phyloP scores from a whole-genome alignment of 1,284 basidiomycete species.

The Cryptococcus sp. region DNA sequence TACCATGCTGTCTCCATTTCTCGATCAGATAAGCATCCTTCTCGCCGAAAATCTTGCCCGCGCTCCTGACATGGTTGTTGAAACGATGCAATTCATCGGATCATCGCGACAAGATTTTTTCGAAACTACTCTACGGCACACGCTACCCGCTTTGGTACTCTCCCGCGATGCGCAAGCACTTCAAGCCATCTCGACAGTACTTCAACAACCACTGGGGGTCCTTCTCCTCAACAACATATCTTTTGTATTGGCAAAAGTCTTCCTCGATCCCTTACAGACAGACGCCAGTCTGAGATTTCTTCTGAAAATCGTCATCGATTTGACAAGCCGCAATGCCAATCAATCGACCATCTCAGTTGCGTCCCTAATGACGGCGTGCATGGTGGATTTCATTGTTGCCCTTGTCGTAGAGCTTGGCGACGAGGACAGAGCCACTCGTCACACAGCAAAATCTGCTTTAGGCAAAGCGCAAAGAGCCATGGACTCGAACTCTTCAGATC shows the following conservation, averaged over 20 bases:
- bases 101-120: conserved; percentile 62
- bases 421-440: conserved; percentile 52
- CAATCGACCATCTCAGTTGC: conserved; percentile 14
- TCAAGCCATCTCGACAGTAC: conserved; percentile 57
- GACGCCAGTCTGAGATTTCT: conserved; percentile 66
- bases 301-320: conserved; percentile 55
- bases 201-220: conserved; percentile 57
- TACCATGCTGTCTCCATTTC: conserved; percentile 67
- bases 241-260: conserved; percentile 70
- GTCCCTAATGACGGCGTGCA: conserved; percentile 60
- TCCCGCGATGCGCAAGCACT: conserved; percentile 59
- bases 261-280: conserved; percentile 62
- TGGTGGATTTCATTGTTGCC: conserved; percentile 68
- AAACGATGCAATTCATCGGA: conserved; percentile 46
- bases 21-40: conserved; percentile 68
- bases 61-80: conserved; percentile 56
- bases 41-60: conserved; percentile 63
- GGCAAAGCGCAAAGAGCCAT: conserved; percentile 56
- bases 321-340: conserved; percentile 13
- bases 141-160: conserved; percentile 71
- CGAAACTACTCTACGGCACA: conserved; percentile 64
- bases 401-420: conserved; percentile 76
- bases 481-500: conserved; percentile 40
- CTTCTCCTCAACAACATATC: conserved; percentile 66
- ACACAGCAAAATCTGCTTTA: conserved; percentile 65